Evolutionary conservation across 2,329 filamentous ascomycete genomes (phyloP).

Genomic region (Fusarium ambrosium): DNA sequence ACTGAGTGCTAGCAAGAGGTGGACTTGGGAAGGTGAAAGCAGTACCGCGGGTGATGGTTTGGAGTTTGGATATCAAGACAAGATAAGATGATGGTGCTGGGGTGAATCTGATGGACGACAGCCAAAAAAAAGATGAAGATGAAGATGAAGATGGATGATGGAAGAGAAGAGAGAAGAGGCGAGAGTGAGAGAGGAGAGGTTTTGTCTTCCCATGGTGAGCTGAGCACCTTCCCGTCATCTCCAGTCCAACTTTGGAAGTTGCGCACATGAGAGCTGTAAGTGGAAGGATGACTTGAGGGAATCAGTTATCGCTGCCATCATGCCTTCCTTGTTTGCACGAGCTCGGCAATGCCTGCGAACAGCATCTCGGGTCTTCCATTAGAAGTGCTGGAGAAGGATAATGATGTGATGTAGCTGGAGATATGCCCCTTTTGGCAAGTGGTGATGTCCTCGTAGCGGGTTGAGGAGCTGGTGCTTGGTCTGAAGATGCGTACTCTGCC

Average conservation of each 20-base stretch:
- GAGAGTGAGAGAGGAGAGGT: neutral
- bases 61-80: slow-evolving; percentile 5
- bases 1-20: neutral
- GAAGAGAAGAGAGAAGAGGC: slow-evolving; percentile 11
- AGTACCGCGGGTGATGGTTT: slow-evolving; percentile 5
- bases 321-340: neutral
- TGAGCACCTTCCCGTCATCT: slow-evolving; percentile 12
- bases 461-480: neutral
- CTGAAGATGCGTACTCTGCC: neutral
- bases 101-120: neutral
- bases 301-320: neutral
- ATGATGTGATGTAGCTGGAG: neutral
- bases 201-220: slow-evolving; percentile 11
- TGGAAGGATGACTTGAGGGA: neutral
- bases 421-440: neutral
- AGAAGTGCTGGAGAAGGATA: neutral
- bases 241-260: slow-evolving; percentile 11
- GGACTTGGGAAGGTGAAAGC: neutral
- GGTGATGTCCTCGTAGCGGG: neutral
- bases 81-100: slow-evolving; percentile 9
- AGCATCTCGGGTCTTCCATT: neutral
- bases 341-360: neutral
- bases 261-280: neutral
- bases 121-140: slow-evolving; percentile 21
- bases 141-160: slow-evolving; percentile 22